These are phyloP conservation scores for Celoporthe dispersa DNA, from an alignment of 2,329 filamentous ascomycete species.

Conservation along the genomic window DNA sequence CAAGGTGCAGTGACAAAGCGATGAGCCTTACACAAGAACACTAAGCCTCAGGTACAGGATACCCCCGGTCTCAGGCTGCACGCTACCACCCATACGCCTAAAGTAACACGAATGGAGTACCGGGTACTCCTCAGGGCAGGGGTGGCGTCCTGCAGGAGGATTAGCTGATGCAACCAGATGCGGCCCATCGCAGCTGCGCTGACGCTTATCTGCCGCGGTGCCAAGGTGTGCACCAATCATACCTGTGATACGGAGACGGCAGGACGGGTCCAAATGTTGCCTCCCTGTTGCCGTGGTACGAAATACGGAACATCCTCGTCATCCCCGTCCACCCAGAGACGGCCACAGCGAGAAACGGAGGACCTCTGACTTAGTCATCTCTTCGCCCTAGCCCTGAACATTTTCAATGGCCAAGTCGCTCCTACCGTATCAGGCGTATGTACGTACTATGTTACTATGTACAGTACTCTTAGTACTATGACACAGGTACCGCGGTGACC, in stretches of 20 bases:
- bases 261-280: not conserved
- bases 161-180: conserved; percentile 12
- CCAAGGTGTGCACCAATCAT: not conserved
- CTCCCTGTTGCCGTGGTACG: not conserved
- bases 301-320: not conserved
- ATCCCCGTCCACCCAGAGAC: not conserved
- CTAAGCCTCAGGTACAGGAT: not conserved
- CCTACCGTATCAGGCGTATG: not conserved
- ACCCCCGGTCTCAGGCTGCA: not conserved
- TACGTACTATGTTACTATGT: not conserved
- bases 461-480: too few relatives aligned
- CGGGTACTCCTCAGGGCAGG: conserved; percentile 2
- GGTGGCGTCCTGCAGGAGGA: conserved; percentile 11
- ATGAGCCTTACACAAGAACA: not conserved
- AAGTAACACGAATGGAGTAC: not conserved
- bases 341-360: not conserved
- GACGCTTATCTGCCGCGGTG: conserved; percentile 6
- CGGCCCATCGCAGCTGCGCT: conserved; percentile 4
- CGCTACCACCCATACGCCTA: not conserved
- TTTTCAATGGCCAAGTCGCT: not conserved
- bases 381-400: not conserved
- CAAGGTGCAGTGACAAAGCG: not conserved
- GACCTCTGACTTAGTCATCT: not conserved
- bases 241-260: not conserved
- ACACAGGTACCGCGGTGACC: not conserved